Base-by-base conservation (phyloP, 2,329 filamentous ascomycete species). In the Dryadomyces quercus-mongolicae region DNA sequence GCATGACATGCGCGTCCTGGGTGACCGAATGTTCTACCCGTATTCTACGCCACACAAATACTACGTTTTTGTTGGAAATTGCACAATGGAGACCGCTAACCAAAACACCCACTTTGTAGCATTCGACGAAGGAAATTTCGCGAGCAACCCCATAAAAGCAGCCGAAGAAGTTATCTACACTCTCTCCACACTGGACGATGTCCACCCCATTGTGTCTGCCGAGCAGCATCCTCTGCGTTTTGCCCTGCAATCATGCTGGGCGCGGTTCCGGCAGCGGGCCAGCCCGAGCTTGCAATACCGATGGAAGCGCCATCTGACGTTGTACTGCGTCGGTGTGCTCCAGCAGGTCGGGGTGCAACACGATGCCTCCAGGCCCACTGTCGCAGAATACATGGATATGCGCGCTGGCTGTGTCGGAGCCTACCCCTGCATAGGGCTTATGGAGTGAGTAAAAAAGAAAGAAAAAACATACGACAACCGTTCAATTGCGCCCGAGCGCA, bases 81-180 rank as follows among this genome's bases (percentile, higher is more conserved):
- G 16, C 45, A 31, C 18, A 18, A 22, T 20, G 45, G 45, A 15
- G 25, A 36, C 25, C 47, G 31, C 47, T 49, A 22, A 49, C 43
- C n/a, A 34, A 21, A 18, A 21, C 10, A 7, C 10, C 25, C 12
- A 21, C n/a, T 16, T 15, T 2, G 8, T 36, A 50, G 49, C 49
- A 4, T 50, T 50, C 22, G 49, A 50, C 36, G 49, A 50, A 16
- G 49, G 49, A 36, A 20, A 42, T 20, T 50, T 50, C 25, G 49
- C 49, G 18, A 21, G 15, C 12, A 36, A 50, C 15, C 49, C 49
- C 4, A 25, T 50, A 18, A 25, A 21, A 15, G 49, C 49, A 6
- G 49, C 49, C 36, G 49, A 50, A 36, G 49, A 50, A 16, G 49
- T 50, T 36, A 50, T 50, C 15, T 42, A 50, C 49, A 50, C 49